Percentiles rank a stretch among this genome's conserved stretches.
phyloP scores from a whole-genome alignment of 2,329 filamentous ascomycete species.

The Cladosporium halotolerans region DNA sequence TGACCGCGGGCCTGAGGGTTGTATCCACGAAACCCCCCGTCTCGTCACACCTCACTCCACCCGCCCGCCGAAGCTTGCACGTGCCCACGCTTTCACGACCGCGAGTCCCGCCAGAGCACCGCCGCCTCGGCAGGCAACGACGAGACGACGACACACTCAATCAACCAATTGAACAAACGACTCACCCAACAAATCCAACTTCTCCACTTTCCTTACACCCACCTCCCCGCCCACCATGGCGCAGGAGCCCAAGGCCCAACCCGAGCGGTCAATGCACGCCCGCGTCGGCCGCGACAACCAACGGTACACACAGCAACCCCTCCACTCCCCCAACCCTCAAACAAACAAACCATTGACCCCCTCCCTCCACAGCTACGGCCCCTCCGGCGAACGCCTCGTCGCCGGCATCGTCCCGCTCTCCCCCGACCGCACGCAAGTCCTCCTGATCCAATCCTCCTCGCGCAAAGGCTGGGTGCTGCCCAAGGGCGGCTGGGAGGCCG shows the following conservation, averaged over 20 bases:
- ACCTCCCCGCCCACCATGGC: conserved; percentile 33
- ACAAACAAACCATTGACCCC: neutral
- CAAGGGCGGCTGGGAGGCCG: conserved; percentile 95
- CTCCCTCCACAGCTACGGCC: conserved; percentile 63
- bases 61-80: conserved; percentile 8
- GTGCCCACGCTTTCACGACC: conserved; percentile 13
- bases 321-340: neutral
- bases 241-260: conserved; percentile 29
- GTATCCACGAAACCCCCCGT: conserved; percentile 9
- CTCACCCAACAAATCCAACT: conserved; percentile 7
- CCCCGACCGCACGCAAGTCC: conserved; percentile 75
- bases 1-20: conserved; percentile 44
- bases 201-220: conserved; percentile 16
- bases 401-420: conserved; percentile 90
- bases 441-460: conserved; percentile 88
- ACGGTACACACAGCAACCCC: conserved; percentile 38
- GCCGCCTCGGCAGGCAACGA: neutral
- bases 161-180: no score
- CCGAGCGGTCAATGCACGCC: conserved; percentile 53
- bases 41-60: conserved; percentile 15
- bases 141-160: conserved; percentile 5
- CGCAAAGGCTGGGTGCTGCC: conserved; percentile 93
- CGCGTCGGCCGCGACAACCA: conserved; percentile 73
- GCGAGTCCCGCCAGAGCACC: neutral
- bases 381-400: conserved; percentile 87